These are phyloP conservation scores for Sphaceloma murrayae DNA, from an alignment of 2,329 filamentous ascomycete genomes.

Conservation along the genomic window DNA sequence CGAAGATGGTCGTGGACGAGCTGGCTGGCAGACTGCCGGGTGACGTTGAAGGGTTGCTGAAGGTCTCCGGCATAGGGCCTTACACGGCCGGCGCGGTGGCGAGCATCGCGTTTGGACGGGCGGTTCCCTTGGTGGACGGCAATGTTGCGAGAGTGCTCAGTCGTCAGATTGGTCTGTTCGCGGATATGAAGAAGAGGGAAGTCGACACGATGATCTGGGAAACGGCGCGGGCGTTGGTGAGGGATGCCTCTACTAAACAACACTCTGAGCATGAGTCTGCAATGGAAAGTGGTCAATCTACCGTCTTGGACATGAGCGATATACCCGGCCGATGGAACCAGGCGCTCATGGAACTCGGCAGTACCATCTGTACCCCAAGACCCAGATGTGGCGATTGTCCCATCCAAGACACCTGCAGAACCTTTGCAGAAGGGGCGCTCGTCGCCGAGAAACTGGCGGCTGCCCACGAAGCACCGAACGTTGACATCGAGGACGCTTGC, in stretches of 20 bases:
- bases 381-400: conserved; percentile 4
- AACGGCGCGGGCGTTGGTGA: background rate
- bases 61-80: conserved; percentile 1
- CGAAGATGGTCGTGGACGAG: conserved; percentile 7
- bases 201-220: conserved; percentile 7
- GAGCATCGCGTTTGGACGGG: conserved; percentile 7
- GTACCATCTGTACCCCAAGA: conserved; percentile 5
- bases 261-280: too few relatives aligned
- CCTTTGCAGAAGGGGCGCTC: background rate
- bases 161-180: conserved; percentile 1
- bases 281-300: too few relatives aligned
- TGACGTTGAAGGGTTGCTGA: conserved; percentile 1
- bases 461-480: background rate
- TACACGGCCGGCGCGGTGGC: conserved; percentile 10
- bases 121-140: conserved; percentile 4
- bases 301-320: background rate
- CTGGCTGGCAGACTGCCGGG: background rate
- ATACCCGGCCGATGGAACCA: conserved; percentile 11
- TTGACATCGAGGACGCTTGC: conserved; percentile 8
- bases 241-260: too few relatives aligned
- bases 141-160: conserved; percentile 8
- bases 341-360: conserved; percentile 11
- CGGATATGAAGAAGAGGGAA: conserved; percentile 12
- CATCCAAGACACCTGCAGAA: conserved; percentile 1
- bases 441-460: background rate